Base-by-base conservation (phyloP, 192 early-diverging fungal genomes). In the Linnemannia schmuckeri region DNA sequence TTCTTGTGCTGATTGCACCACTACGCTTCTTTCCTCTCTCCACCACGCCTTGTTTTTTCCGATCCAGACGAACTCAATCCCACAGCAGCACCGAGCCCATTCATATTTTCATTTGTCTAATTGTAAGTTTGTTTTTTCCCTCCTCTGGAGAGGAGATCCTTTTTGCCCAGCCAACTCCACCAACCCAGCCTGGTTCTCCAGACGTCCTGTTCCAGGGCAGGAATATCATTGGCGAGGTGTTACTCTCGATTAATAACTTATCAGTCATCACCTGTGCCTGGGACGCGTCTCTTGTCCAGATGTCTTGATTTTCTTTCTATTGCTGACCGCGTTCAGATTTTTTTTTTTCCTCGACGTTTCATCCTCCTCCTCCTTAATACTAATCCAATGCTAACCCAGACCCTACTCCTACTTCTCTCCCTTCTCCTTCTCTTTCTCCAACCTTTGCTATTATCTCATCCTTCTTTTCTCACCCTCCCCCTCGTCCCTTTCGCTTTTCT, bases 301-400 rank as follows among this genome's bases (percentile, higher is more conserved):
- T 66, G 61, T 1, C 27, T 66, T 66, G 61, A 33, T 66, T 66
- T 12, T 12, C 12, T 30, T 33, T 57, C 55, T 10, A 30, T 13
- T 12, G 61, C 30, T 33, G 27, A 66, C 61, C 61, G 61, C 30
- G 42, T 74, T 33, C 46, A 18, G 2, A 10, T 33, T 57, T 68
- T 77, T 61, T 38, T 35, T 63, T 63, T 66, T 27, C 76, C 33
- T 77, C 57, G 8, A 69, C 15, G 72, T 74, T 46, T 57, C 37
- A 54, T 54, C 49, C n/a, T 27, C 63, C 33, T 70, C 47, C 4
- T 71, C 46, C 41, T 54, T 70, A 9, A n/a, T 27, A 13, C 9
- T 46, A 27, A 47, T 37, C 22, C 24, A 33, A 52, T 33, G 22
- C 30, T 78, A 70, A 37, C 22, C 33, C 69, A 38, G 17, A 41